Evolutionary conservation across 129 eudicot genomes (phyloP), one percentile per base, ranked within the genome.

Genomic region (Pulicaria dysenterica): DNA sequence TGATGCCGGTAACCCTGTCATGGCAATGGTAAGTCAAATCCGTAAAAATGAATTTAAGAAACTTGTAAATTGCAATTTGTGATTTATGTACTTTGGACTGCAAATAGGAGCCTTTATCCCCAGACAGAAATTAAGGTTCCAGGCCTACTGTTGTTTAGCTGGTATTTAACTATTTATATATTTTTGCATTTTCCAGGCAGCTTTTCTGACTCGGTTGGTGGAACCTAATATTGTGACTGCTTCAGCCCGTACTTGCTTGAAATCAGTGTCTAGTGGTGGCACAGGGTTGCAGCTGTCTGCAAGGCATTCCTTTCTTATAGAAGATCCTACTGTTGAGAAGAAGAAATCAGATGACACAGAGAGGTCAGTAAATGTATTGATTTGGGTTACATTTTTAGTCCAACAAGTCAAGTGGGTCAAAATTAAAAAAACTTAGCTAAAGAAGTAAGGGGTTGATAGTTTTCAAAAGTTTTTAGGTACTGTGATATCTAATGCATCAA

Each of bases 1-100:
- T 74, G 91, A 95, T 83, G 96, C 90, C 67, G 94, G 97, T 46
- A 95, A 91, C 74, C 95, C 99, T 73, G 99, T 91, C 64, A 91
- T 95, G 99, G 78, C 99, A 67, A 68, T 95, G 96, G 99, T 95
- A 83, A 78, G 89, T 76, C 40, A 45, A 64, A 1, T 50, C 49
- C 1, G 16, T 40, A 47, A 31, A 51, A 48, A 13, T 58, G 5
- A 55, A 37, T 42, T 39, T 11, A 31, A 16, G 64, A 53, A 72
- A 24, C 57, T 66, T 55, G 12, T n/a, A 40, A 72, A 55, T 10
- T 60, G 39, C 14, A 17, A 49, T 17, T 31, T 70, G 31, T 48
- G 38, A 39, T 51, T 53, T 42, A 55, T 74, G 71, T 64, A 64
- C 14, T 46, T 6, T 46, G 42, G 55, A 42, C 70, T 16, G 50